Evolutionary conservation across 345 rosid genomes (phyloP), one percentile per base, ranked within the genome.

Genomic region (Dipteronia sinensis): DNA sequence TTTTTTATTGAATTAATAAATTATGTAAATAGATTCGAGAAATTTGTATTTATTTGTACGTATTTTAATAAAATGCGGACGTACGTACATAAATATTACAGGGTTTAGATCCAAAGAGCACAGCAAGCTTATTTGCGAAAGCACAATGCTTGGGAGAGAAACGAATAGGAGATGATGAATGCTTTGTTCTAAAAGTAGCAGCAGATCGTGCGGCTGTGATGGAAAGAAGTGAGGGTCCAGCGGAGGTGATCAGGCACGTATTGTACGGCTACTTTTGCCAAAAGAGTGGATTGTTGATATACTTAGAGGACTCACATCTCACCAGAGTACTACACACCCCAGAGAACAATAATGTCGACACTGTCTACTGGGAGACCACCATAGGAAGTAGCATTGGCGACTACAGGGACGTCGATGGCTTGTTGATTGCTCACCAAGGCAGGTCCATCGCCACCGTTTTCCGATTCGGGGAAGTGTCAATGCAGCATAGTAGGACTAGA

Each of bases 191-290:
- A 62, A 93, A 96, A 84, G 97, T 92, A 59, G 84, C 89, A 2
- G 99, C 99, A 17, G 98, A 94, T 46, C 88, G 91, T 1, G 89
- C 78, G 46, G 92, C 92, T 0, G 90, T 96, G 70, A 72, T 90
- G 67, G 99, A 91, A 73, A 84, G 99, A 19, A 92, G 88, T 85
- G 98, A 92, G 77, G 96, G 94, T 27, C 90, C 97, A 61, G 97
- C 98, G 1, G 97, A 93, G 79, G 95, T 92, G 66, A 89, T 96
- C 12, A 87, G 99, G 67, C 99, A 96, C 78, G 93, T 95, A 2
- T 73, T 96, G 1, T 94, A 93, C 66, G 99, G 99, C n/a, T 96
- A 96, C 70, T 96, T 96, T 80, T 88, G 92, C 86, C 99, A 96
- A 58, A 96, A 87, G 82, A 96, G 93, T 75, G 99, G 99, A 16